A percentile compares a stretch with the other conserved stretches of the same genome.
Evolutionary conservation across 2,329 filamentous ascomycete genomes (phyloP).

Genomic region (Niveomyces coronatus): DNA sequence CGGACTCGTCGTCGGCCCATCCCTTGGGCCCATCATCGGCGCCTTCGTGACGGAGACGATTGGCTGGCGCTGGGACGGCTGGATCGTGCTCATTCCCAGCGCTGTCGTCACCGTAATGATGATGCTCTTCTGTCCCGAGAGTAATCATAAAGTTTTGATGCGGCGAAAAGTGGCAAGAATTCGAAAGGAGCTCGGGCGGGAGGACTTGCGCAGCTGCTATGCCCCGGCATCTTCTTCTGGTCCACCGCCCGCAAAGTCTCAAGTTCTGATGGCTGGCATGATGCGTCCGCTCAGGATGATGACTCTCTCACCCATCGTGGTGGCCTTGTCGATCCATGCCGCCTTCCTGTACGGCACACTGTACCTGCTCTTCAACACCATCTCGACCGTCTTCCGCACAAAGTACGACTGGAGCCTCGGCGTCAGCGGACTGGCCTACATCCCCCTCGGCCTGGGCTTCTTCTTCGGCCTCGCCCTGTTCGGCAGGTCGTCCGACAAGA

Average conservation of each 20-base stretch:
- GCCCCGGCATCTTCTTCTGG: constrained; percentile 9
- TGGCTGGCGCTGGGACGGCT: constrained; percentile 41
- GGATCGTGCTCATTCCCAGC: constrained; percentile 25
- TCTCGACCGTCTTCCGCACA: constrained; percentile 24
- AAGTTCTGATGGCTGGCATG: constrained; percentile 22
- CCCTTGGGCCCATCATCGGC: constrained; percentile 26
- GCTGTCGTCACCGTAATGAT: not conserved
- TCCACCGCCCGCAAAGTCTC: constrained; percentile 9
- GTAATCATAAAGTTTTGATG: constrained; percentile 18
- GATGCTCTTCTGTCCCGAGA: constrained; percentile 19
- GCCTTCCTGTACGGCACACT: constrained; percentile 26
- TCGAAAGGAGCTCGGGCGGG: constrained; percentile 21
- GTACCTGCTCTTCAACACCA: constrained; percentile 27
- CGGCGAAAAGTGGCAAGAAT: constrained; percentile 19
- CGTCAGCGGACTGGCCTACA: constrained; percentile 29
- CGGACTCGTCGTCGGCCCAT: constrained; percentile 47
- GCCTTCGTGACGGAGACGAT: constrained; percentile 35
- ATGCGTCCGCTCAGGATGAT: constrained; percentile 36
- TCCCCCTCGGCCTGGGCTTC: constrained; percentile 35
- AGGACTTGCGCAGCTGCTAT: constrained; percentile 10
- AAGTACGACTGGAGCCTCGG: constrained; percentile 22
- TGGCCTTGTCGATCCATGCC: constrained; percentile 30
- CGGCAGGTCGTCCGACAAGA: not conserved
- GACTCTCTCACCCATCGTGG: constrained; percentile 42
- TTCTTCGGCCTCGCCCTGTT: constrained; percentile 17